Percentiles rank a stretch among this genome's conserved stretches.
Evolutionary conservation across 192 early-diverging fungal genomes (phyloP).

Genomic region (Rhizophlyctis rosea): DNA sequence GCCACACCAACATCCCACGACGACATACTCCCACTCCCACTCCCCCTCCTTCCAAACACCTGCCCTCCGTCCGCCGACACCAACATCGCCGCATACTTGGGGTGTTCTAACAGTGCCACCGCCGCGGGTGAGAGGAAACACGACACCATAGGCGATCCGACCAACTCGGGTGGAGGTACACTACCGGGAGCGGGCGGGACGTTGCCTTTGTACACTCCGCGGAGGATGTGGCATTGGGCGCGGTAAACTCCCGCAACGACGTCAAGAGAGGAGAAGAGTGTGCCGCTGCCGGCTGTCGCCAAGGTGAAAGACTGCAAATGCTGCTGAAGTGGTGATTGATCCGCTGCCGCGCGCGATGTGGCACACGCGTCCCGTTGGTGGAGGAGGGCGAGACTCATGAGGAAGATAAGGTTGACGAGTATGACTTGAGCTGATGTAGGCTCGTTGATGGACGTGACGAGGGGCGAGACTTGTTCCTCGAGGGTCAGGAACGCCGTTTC

Average conservation of each 20-base stretch:
- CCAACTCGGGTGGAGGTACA: conserved; percentile 13
- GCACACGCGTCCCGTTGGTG: conserved; percentile 19
- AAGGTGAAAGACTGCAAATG: not conserved
- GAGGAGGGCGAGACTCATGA: conserved; percentile 17
- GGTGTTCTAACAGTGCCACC: not conserved
- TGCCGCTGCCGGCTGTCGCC: not conserved
- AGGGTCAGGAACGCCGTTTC: not conserved
- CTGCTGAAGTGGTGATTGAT: too few relatives aligned
- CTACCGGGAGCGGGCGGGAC: conserved; percentile 9
- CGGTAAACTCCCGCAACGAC: conserved; percentile 15
- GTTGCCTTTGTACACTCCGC: conserved; percentile 9
- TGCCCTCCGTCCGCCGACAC: not conserved
- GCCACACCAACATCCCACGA: not conserved
- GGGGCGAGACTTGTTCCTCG: conserved; percentile 7
- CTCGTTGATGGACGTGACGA: conserved; percentile 11
- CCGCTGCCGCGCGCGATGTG: too few relatives aligned
- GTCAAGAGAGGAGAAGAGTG: not conserved
- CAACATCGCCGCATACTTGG: not conserved
- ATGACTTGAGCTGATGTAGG: conserved; percentile 17
- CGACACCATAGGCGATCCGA: conserved; percentile 14
- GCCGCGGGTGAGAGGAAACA: conserved; percentile 24
- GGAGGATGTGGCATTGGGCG: conserved; percentile 20
- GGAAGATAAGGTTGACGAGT: conserved; percentile 19
- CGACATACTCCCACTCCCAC: not conserved
- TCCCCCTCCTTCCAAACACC: not conserved